These are phyloP conservation scores for Candida pini DNA, from an alignment of 805 yeast species.

Conservation along the genomic window DNA sequence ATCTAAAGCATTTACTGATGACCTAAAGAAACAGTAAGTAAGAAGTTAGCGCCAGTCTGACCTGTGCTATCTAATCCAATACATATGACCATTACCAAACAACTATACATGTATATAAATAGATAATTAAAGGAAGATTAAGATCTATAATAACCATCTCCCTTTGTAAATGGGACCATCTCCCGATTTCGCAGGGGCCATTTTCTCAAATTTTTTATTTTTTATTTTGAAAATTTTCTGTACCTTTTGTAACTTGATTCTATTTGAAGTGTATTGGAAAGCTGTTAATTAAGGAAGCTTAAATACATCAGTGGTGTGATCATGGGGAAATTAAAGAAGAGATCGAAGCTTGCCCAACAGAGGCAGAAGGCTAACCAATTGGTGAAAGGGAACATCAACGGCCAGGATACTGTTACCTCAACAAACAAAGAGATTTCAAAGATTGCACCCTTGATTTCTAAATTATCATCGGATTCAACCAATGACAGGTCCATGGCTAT, in stretches of 20 bases:
- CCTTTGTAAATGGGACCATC: not conserved
- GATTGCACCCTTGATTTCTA: slow-evolving; percentile 61
- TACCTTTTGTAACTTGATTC: not conserved
- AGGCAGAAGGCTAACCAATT: slow-evolving; percentile 14
- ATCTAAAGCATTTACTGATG: too few relatives aligned
- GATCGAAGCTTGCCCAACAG: slow-evolving; percentile 43
- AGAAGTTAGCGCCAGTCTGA: too few relatives aligned
- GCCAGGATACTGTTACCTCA: slow-evolving; percentile 22
- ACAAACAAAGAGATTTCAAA: slow-evolving; percentile 35
- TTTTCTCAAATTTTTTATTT: not conserved
- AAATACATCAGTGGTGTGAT: not conserved
- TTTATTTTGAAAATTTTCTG: not conserved
- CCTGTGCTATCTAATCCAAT: too few relatives aligned
- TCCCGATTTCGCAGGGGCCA: not conserved
- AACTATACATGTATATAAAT: too few relatives aligned
- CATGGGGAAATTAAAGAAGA: slow-evolving; percentile 76
- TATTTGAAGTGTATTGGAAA: not conserved
- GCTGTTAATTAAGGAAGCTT: not conserved
- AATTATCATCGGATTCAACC: slow-evolving; percentile 55
- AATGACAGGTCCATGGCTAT: slow-evolving; percentile 77
- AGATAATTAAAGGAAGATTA: too few relatives aligned
- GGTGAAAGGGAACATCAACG: not conserved
- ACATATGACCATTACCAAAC: too few relatives aligned
- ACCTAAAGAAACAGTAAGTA: too few relatives aligned
- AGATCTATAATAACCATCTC: not conserved